Evolutionary conservation across 2,329 filamentous ascomycete genomes (phyloP), one percentile per base, ranked within the genome.

Genomic region (Aspergillus floridensis): DNA sequence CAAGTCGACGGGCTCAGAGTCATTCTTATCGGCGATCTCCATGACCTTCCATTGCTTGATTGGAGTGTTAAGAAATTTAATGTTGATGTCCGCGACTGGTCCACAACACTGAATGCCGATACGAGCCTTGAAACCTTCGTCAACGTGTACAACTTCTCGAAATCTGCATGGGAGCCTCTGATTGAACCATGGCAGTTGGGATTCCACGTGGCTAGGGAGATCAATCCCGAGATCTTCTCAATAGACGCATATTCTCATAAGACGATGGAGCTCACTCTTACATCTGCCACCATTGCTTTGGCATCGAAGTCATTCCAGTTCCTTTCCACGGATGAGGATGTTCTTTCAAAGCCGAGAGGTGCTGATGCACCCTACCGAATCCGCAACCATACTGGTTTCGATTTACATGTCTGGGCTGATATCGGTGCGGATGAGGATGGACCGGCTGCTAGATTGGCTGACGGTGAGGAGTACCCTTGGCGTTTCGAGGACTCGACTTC

Each of bases 111-210:
- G 74, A 92, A 88, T 69, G 93, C 91, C 0, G 92, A 97, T 71
- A 90, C 92, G 0, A 89, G 86, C n/a, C 88, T 99, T 51, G 92
- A 97, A 63, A 92, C 93, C 64, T 96, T 96, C 75, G 86, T 96
- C 68, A 99, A 98, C 69, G 89, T 99, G 26, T 99, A 96, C 81
- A 99, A 99, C 76, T 99, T 99, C 77, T 95, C 95, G 14, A 99
- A 99, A 74, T 99, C 95, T 0, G 92, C 92, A 3, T 99, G 95
- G 95, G 95, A 99, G 74, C 95, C 95, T 3, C 79, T 99, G 35
- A 86, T 99, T 26, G 95, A 99, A 73, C 96, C 96, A 7, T 99
- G 95, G 95, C 88, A 93, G 65, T 82, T 98, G n/a, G 92, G 92
- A 2, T 87, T 99, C 66, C 91, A 96, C 63, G 86, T 98, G 73